phyloP scores from a whole-genome alignment of 2,329 filamentous ascomycete species.

The Fusarium nelsonii region DNA sequence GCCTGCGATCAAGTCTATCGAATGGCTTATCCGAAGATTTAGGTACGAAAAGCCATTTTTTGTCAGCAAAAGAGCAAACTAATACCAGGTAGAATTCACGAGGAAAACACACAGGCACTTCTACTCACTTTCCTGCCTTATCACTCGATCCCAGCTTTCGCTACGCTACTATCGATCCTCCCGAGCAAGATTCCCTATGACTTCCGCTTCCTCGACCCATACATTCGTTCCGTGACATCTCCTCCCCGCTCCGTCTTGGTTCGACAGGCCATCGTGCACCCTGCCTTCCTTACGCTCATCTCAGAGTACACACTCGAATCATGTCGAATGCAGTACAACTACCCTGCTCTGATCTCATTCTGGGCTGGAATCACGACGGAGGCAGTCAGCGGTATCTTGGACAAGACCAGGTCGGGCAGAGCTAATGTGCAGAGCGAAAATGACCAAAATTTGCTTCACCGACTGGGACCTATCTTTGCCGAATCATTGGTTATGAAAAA shows the following conservation, averaged over 20 bases:
- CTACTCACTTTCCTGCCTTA: conserved; percentile 93
- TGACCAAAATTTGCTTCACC: conserved; percentile 80
- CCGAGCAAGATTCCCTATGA: conserved; percentile 79
- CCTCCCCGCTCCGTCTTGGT: conserved; percentile 86
- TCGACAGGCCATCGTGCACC: conserved; percentile 83
- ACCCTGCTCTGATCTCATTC: conserved; percentile 84
- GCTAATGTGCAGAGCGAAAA: conserved; percentile 81
- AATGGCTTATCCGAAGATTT: conserved; percentile 95
- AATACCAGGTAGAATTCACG: conserved; percentile 76
- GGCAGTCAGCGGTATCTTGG: conserved; percentile 84
- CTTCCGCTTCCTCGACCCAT: conserved; percentile 88
- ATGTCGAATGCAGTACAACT: conserved; percentile 77
- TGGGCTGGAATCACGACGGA: conserved; percentile 93
- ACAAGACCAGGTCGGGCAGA: conserved; percentile 80
- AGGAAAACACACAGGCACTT: conserved; percentile 84
- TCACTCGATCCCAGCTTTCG: conserved; percentile 86
- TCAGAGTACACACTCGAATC: conserved; percentile 84
- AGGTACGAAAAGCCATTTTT: conserved; percentile 66
- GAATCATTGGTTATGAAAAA: conserved; percentile 81
- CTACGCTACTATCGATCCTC: conserved; percentile 87
- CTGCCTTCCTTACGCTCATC: conserved; percentile 78
- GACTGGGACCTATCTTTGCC: conserved; percentile 76
- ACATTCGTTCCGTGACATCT: conserved; percentile 79
- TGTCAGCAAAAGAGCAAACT: not conserved
- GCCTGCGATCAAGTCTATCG: conserved; percentile 89